These are phyloP conservation scores for Aristolochia californica DNA, from an alignment of 164 flowering plant species.

Conservation along the genomic window DNA sequence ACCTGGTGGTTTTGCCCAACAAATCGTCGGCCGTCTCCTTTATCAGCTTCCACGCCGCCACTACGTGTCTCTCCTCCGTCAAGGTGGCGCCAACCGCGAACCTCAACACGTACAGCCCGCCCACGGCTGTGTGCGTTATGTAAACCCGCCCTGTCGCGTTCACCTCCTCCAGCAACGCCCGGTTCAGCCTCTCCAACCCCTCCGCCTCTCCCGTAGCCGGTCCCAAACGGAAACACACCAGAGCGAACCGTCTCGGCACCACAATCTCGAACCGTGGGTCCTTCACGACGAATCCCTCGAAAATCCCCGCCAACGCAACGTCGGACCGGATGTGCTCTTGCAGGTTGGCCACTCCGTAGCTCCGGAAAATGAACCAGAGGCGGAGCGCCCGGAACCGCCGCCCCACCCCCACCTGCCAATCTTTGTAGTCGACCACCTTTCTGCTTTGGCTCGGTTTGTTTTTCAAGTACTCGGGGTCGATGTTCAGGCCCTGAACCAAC, in stretches of 20 bases:
- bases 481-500: conserved; percentile 24
- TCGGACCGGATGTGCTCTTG: conserved; percentile 38
- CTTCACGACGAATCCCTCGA: conserved; percentile 27
- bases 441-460: conserved; percentile 37
- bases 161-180: conserved; percentile 15
- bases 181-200: conserved; percentile 18
- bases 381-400: conserved; percentile 39
- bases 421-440: conserved; percentile 50
- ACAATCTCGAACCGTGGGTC: conserved; percentile 48
- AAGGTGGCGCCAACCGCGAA: conserved; percentile 54
- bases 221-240: conserved; percentile 48
- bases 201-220: neutral
- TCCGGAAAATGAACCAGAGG: conserved; percentile 47
- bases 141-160: conserved; percentile 17
- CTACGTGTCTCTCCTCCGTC: conserved; percentile 36
- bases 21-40: conserved; percentile 28
- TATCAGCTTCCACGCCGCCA: conserved; percentile 42
- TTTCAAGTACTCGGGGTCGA: conserved; percentile 42
- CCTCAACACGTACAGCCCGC: conserved; percentile 23
- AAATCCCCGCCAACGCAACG: conserved; percentile 30
- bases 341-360: conserved; percentile 38
- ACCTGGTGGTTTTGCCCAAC: too few species aligned
- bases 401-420: conserved; percentile 55
- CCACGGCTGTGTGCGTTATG: conserved; percentile 17
- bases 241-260: conserved; percentile 32